Evolutionary conservation across 1,284 basidiomycete genomes (phyloP).

Genomic region (Marasmius sp.): DNA sequence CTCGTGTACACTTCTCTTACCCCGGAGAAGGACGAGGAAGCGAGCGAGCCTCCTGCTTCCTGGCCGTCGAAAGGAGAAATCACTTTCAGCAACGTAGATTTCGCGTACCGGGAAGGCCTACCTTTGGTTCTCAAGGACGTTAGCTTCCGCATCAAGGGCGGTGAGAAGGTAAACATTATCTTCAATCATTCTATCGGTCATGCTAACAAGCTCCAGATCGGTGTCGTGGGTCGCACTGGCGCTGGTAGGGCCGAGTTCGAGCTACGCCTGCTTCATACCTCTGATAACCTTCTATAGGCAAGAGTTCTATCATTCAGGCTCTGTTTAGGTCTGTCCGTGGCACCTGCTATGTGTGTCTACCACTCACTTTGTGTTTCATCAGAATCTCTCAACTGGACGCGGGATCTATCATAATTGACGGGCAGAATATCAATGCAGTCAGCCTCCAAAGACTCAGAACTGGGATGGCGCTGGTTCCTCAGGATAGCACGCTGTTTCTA

Average conservation of each 20-base stretch:
- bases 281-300: constrained; percentile 42
- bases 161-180: constrained; percentile 59
- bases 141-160: constrained; percentile 60
- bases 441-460: constrained; percentile 58
- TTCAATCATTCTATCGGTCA: neutral
- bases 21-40: constrained; percentile 40
- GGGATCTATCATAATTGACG: constrained; percentile 75
- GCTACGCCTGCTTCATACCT: neutral
- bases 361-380: constrained; percentile 34
- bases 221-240: constrained; percentile 74
- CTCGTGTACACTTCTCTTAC: constrained; percentile 57
- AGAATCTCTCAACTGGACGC: constrained; percentile 64
- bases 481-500: constrained; percentile 64
- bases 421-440: constrained; percentile 58
- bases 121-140: constrained; percentile 74
- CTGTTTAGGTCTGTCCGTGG: constrained; percentile 56
- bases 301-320: constrained; percentile 73
- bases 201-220: constrained; percentile 41
- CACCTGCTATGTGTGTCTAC: neutral
- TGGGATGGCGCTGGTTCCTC: constrained; percentile 70
- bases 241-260: constrained; percentile 41
- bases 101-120: constrained; percentile 70
- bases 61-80: constrained; percentile 73
- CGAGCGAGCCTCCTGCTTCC: constrained; percentile 48
- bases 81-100: constrained; percentile 56